These are phyloP conservation scores for Suillus placidus DNA, from an alignment of 768 basidiomycete species.

Conservation along the genomic window DNA sequence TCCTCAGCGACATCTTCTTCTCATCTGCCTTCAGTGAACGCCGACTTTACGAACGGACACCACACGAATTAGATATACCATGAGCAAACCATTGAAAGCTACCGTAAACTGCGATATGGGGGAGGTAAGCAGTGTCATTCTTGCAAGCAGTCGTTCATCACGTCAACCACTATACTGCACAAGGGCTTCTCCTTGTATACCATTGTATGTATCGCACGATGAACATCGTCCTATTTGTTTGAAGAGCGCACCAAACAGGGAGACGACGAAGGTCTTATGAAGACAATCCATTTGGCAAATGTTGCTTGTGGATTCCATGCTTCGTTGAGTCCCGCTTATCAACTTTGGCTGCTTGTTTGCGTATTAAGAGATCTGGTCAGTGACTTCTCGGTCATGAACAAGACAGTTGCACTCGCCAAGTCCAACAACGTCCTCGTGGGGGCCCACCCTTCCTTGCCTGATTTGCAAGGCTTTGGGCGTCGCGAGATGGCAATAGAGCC, in stretches of 20 bases:
- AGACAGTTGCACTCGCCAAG: slow-evolving; percentile 62
- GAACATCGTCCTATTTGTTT: neutral
- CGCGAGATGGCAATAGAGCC: slow-evolving; percentile 65
- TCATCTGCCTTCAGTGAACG: neutral
- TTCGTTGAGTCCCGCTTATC: slow-evolving; percentile 39
- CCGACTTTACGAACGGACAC: neutral
- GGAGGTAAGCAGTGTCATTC: slow-evolving; percentile 39
- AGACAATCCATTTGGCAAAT: slow-evolving; percentile 60
- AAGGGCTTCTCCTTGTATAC: slow-evolving; percentile 57
- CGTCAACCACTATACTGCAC: neutral
- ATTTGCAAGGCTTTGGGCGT: slow-evolving; percentile 66
- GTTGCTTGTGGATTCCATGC: slow-evolving; percentile 74
- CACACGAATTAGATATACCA: slow-evolving; percentile 6
- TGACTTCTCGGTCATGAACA: slow-evolving; percentile 67
- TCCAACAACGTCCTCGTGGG: slow-evolving; percentile 58
- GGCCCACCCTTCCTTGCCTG: slow-evolving; percentile 67
- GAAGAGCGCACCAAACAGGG: slow-evolving; percentile 34
- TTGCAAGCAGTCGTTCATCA: neutral
- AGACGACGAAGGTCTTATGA: slow-evolving; percentile 56
- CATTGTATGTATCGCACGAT: slow-evolving; percentile 36
- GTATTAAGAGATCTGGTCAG: slow-evolving; percentile 28
- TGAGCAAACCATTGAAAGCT: slow-evolving; percentile 35
- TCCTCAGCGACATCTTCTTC: neutral
- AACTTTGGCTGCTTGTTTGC: neutral
- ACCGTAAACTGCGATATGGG: slow-evolving; percentile 61